phyloP scores from a whole-genome alignment of 768 basidiomycete genomes.

The Pluteus cervinus region DNA sequence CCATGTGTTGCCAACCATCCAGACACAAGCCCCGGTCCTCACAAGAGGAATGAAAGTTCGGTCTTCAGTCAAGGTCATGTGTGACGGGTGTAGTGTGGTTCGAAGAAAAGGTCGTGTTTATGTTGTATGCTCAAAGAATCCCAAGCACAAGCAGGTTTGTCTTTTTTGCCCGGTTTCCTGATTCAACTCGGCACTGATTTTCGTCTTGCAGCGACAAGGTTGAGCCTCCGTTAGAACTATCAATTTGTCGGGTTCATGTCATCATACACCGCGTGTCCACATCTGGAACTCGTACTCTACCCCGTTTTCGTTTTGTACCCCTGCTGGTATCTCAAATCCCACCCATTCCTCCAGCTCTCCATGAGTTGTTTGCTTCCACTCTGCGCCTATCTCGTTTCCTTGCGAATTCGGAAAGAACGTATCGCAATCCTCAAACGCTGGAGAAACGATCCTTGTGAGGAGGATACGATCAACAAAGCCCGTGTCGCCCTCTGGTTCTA shows the following conservation, averaged over 20 bases:
- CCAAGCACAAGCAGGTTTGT: constrained; percentile 94
- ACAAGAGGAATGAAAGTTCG: constrained; percentile 94
- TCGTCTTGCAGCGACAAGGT: constrained; percentile 54
- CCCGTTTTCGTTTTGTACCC: constrained; percentile 76
- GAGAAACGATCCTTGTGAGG: constrained; percentile 75
- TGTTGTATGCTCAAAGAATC: constrained; percentile 88
- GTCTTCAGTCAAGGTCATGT: constrained; percentile 90
- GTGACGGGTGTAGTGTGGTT: constrained; percentile 89
- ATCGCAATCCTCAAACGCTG: constrained; percentile 79
- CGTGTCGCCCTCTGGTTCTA: constrained; percentile 23
- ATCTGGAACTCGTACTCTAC: constrained; percentile 91
- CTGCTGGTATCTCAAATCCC: constrained; percentile 71
- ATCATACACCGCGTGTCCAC: constrained; percentile 58
- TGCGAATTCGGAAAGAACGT: constrained; percentile 78
- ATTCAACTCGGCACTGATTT: constrained; percentile 4
- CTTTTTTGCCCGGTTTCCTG: not conserved
- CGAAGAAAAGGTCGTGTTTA: constrained; percentile 87
- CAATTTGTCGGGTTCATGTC: constrained; percentile 2
- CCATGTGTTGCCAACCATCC: constrained; percentile 18
- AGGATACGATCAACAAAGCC: constrained; percentile 74
- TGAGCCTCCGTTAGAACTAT: constrained; percentile 21
- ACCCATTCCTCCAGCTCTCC: constrained; percentile 69
- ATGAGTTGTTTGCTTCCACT: constrained; percentile 58
- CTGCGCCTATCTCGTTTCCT: constrained; percentile 29
- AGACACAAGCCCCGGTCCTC: constrained; percentile 25